Percentiles rank a stretch among this genome's conserved stretches.
These are phyloP conservation scores for Avena eriantha DNA, from an alignment of 176 grass and related monocot species.

Conservation along the genomic window DNA sequence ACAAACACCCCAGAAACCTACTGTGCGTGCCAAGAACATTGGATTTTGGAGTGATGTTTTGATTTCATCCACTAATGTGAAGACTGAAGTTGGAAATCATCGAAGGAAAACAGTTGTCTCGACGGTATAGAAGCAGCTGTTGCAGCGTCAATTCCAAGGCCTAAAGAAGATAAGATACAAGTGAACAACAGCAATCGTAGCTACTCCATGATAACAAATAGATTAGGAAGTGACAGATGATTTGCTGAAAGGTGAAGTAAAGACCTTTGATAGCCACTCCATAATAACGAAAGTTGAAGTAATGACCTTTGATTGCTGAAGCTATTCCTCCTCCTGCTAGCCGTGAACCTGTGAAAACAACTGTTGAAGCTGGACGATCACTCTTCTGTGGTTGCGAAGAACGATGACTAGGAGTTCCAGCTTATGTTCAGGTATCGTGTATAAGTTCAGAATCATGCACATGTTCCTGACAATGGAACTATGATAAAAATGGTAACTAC, in stretches of 20 bases:
- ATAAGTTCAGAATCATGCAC: not conserved
- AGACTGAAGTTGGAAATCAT: not conserved
- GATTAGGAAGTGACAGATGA: too few species aligned
- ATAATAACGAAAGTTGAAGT: too few species aligned
- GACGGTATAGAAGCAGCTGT: not conserved
- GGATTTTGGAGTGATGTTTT: not conserved
- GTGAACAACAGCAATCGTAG: not conserved
- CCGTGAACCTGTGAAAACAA: constrained; percentile 14
- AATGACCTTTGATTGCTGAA: constrained; percentile 23
- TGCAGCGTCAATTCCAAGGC: not conserved
- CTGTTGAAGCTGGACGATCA: constrained; percentile 21
- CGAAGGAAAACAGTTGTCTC: not conserved
- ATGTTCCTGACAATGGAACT: constrained; percentile 27
- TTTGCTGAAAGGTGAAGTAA: too few species aligned
- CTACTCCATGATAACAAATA: too few species aligned
- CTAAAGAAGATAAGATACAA: not conserved
- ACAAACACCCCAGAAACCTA: not conserved
- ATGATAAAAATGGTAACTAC: constrained; percentile 6
- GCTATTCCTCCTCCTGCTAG: constrained; percentile 27
- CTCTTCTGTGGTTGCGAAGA: not conserved
- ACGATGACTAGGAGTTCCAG: not conserved
- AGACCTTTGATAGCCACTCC: constrained; percentile 39
- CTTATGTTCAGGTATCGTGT: constrained; percentile 14
- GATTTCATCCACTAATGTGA: not conserved
- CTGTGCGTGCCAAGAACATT: not conserved